Base-by-base conservation (phyloP, 2,329 filamentous ascomycete genomes). In the Aspergillus sp. region DNA sequence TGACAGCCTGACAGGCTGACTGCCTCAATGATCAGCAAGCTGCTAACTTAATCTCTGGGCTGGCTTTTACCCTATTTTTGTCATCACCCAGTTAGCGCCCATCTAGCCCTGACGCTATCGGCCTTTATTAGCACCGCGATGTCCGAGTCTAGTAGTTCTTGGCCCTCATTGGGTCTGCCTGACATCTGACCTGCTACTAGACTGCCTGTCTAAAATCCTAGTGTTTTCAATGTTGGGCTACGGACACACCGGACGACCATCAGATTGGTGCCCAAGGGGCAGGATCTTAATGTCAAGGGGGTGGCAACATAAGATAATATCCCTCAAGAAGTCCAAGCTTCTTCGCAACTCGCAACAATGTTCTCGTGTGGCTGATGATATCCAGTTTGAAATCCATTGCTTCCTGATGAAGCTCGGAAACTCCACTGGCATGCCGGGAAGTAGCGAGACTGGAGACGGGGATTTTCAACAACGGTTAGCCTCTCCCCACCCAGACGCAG, bases 121-220 rank as follows among this genome's bases (percentile, higher is more conserved):
- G 51, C 46, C 40, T 40, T 44, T 40, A 40, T 55, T 31, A 15
- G 31, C 49, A 51, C 45, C 40, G 46, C 56, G 44, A 6, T 50
- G 23, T 37, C 50, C 50, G 31, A 54, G 39, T 50, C n/a, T 31
- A 25, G 50, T n/a, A 48, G 35, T 41, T 6, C 17, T 6, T n/a
- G 11, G 25, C 17, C n/a, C 9, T 25, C 35, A 55, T 55, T 55
- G 52, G 52, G n/a, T 33, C 23, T 39, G 47, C 7, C 11, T 25
- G 46, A 14, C 40, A 19, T 23, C 45, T 40, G 47, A 33, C 37
- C 33, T 19, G 25, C 44, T 31, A 8, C 25, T 52, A 17, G 44
- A 44, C 47, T 53, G n/a, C n/a, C 14, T 35, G 45, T 58, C 51
- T 48, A 58, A 58, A 51, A 40, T 43, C 48, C 47, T 58, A 54